Evolutionary conservation across 23 red algal species (phyloP), one percentile per base, ranked within the genome.

Genomic region (Gracilaria vermiculophylla): DNA sequence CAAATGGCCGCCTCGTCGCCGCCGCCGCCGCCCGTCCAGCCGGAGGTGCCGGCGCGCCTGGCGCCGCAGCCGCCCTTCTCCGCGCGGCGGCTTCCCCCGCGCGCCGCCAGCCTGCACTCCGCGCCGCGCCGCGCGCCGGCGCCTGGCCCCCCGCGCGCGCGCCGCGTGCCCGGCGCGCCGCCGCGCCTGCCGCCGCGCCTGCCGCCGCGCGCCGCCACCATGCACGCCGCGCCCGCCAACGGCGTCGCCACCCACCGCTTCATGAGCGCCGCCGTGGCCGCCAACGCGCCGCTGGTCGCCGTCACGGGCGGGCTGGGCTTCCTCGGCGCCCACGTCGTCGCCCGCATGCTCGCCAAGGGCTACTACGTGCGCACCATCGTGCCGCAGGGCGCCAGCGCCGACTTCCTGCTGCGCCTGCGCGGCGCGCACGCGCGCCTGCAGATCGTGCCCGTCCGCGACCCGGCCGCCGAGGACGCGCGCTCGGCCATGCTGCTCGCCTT

Each of bases 311-410:
- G 84, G 5, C 52, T 88, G 47, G 25, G 84, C 27, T 62, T 64
- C 27, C 52, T 88, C 23, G 84, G 84, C 27, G 31, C 51, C 13
- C 72, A 78, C 54, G 58, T 88, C 4, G 84, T 88, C 35, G 84
- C 84, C 19, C 33, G 72, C 45, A 76, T 88, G 84, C 69, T 88
- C 15, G 24, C 52, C 50, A 88, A 78, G 58, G 53, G 69, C 50
- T 88, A 88, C 51, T 88, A 55, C 64, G 84, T 88, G 48, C 84
- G 84, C 23, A 24, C 84, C 5, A 56, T 88, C 15, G 84, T 88
- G n/a, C 84, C 84, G 53, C 84, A 88, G 53, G 84, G 69, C 52
- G 69, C 84, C 12, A 37, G 8, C 21, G 58, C 25, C 15, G 84
- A 88, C 53, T 88, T 88, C 37, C 84, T 88, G 50, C n/a, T 88